Conservation (phyloP, 495 filamentous ascomycete species). For the Bathelium albidoporum region DNA sequence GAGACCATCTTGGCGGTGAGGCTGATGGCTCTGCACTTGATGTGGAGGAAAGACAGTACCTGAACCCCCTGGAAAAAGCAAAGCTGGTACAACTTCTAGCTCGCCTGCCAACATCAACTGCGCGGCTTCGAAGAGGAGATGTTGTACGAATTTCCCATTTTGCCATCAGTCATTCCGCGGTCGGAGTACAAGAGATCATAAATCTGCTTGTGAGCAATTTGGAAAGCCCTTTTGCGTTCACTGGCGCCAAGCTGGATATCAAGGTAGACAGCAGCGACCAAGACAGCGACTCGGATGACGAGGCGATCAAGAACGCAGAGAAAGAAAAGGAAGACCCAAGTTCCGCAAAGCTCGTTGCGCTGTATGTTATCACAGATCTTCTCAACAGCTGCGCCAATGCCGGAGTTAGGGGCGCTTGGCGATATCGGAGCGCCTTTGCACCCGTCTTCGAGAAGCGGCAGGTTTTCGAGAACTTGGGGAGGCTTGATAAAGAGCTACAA, state of each 20-base stretch:
- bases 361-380: slow-evolving; percentile 84
- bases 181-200: slow-evolving; percentile 77
- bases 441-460: slow-evolving; percentile 53
- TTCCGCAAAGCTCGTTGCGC: slow-evolving; percentile 63
- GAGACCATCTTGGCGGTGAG: slow-evolving; percentile 31
- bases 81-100: slow-evolving; percentile 71
- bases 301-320: slow-evolving; percentile 25
- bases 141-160: slow-evolving; percentile 80
- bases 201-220: slow-evolving; percentile 78
- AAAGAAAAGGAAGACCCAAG: slow-evolving; percentile 53
- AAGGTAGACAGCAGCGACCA: slow-evolving; percentile 20
- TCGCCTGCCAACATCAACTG: slow-evolving; percentile 66
- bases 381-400: slow-evolving; percentile 73
- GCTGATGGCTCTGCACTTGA: slow-evolving; percentile 17
- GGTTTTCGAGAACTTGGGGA: slow-evolving; percentile 73
- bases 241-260: slow-evolving; percentile 47
- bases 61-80: slow-evolving; percentile 76
- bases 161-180: slow-evolving; percentile 75
- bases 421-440: slow-evolving; percentile 82
- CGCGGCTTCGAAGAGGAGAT: slow-evolving; percentile 71
- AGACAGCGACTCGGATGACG: slow-evolving; percentile 30
- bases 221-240: slow-evolving; percentile 54
- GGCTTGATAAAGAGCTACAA: slow-evolving; percentile 59
- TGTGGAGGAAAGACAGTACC: slow-evolving; percentile 54
- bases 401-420: slow-evolving; percentile 81